A percentile compares a stretch with the other conserved stretches of the same genome.
These are phyloP conservation scores for Corymbia maculata DNA, from an alignment of 345 rosid species.

Conservation along the genomic window DNA sequence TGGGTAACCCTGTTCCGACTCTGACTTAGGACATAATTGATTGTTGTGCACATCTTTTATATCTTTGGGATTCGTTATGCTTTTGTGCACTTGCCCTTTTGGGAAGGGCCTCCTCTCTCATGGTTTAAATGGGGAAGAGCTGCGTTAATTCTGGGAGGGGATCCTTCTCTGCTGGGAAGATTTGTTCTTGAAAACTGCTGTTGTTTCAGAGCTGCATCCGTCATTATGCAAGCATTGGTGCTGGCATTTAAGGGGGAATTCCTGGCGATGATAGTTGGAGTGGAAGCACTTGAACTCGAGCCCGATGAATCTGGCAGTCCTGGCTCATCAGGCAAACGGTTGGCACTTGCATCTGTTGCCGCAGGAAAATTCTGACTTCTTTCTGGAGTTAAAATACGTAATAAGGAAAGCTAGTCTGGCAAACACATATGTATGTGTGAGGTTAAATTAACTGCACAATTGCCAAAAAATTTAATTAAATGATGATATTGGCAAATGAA, in stretches of 20 bases:
- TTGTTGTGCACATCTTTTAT: background rate
- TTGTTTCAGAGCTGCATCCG: background rate
- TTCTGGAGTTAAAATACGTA: constrained; percentile 24
- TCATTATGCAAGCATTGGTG: background rate
- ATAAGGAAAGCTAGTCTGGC: background rate
- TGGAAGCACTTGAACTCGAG: constrained; percentile 17
- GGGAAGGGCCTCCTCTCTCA: constrained; percentile 31
- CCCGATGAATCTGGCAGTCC: constrained; percentile 44
- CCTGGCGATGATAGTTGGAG: constrained; percentile 19
- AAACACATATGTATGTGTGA: rapidly evolving
- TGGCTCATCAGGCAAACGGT: constrained; percentile 43
- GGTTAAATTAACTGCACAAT: background rate
- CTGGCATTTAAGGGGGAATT: constrained; percentile 7
- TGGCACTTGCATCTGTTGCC: constrained; percentile 23
- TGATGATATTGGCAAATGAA: no score
- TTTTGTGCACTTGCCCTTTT: constrained; percentile 12
- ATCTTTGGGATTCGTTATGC: background rate
- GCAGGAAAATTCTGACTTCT: constrained; percentile 11
- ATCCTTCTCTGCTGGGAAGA: constrained; percentile 40
- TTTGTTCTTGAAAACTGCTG: constrained; percentile 16
- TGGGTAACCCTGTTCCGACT: background rate
- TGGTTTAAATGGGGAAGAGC: constrained; percentile 33
- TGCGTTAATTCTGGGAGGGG: constrained; percentile 27
- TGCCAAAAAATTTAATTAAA: no score
- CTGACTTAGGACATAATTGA: background rate